Conservation (phyloP, 768 basidiomycete species). For the Mycena latifolia region DNA sequence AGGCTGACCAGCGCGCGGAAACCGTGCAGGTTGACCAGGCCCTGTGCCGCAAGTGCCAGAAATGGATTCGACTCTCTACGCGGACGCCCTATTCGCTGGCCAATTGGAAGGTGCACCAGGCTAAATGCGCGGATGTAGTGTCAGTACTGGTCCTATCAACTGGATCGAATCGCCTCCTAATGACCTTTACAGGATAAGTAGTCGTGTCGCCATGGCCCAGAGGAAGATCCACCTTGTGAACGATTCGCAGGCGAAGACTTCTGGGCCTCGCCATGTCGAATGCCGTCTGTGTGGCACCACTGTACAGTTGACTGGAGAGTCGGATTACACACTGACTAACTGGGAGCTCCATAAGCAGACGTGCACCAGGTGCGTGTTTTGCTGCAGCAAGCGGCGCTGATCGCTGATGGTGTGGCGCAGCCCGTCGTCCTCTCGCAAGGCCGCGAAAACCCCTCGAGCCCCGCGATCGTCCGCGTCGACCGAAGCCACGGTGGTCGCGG, state of each 20-base stretch:
- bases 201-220: slow-evolving; percentile 71
- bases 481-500: slow-evolving; percentile 53
- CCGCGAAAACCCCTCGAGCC: slow-evolving; percentile 31
- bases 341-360: slow-evolving; percentile 74
- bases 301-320: slow-evolving; percentile 59
- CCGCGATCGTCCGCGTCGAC: slow-evolving; percentile 49
- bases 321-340: slow-evolving; percentile 69
- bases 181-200: slow-evolving; percentile 58
- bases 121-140: slow-evolving; percentile 58
- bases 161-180: background rate
- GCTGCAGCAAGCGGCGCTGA: slow-evolving; percentile 9
- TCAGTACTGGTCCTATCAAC: slow-evolving; percentile 44
- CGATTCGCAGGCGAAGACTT: slow-evolving; percentile 69
- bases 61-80: slow-evolving; percentile 69
- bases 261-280: slow-evolving; percentile 57
- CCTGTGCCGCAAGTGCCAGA: slow-evolving; percentile 71
- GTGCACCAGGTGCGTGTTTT: slow-evolving; percentile 52
- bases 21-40: slow-evolving; percentile 64
- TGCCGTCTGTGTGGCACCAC: slow-evolving; percentile 65
- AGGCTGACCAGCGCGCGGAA: slow-evolving; percentile 64
- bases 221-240: slow-evolving; percentile 73
- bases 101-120: slow-evolving; percentile 70
- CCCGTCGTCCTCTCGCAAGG: slow-evolving; percentile 17
- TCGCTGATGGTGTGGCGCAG: slow-evolving; percentile 27
- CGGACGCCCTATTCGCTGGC: slow-evolving; percentile 53